A percentile compares a stretch with the other conserved stretches of the same genome.
phyloP scores from a whole-genome alignment of 345 rosid genomes.

The Schrenkiella parvula region DNA sequence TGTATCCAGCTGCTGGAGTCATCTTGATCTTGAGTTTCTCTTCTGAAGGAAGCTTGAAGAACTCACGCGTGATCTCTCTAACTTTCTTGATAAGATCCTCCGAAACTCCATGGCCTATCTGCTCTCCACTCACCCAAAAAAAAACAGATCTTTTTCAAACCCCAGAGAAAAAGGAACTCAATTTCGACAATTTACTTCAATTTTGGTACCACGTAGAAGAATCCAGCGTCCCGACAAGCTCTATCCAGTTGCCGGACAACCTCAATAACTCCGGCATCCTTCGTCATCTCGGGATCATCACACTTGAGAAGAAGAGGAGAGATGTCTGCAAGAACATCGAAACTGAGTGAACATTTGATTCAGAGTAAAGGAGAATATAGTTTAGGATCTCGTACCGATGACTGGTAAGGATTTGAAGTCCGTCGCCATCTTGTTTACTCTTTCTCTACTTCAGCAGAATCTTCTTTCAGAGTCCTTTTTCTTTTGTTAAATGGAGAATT shows the following conservation, averaged over 20 bases:
- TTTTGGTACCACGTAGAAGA: constrained; percentile 74
- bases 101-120: constrained; percentile 82
- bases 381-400: constrained; percentile 38
- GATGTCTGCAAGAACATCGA: constrained; percentile 46
- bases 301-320: constrained; percentile 53
- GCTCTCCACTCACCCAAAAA: constrained; percentile 25
- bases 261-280: constrained; percentile 47
- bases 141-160: not conserved
- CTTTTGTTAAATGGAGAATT: not conserved
- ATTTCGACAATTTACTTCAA: not conserved
- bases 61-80: constrained; percentile 40
- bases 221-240: constrained; percentile 86
- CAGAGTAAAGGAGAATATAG: not conserved
- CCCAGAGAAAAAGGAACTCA: not conserved
- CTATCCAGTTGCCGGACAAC: constrained; percentile 62
- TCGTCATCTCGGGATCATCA: constrained; percentile 56
- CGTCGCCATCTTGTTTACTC: constrained; percentile 38
- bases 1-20: constrained; percentile 71
- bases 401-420: constrained; percentile 62
- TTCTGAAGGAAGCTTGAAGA: constrained; percentile 57
- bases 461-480: not conserved
- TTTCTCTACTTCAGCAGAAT: not conserved
- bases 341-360: not conserved
- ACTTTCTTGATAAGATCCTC: constrained; percentile 53
- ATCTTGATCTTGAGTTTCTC: constrained; percentile 69